These are phyloP conservation scores for Leccinum fuscescens DNA, from an alignment of 1,284 basidiomycete species.

Conservation along the genomic window DNA sequence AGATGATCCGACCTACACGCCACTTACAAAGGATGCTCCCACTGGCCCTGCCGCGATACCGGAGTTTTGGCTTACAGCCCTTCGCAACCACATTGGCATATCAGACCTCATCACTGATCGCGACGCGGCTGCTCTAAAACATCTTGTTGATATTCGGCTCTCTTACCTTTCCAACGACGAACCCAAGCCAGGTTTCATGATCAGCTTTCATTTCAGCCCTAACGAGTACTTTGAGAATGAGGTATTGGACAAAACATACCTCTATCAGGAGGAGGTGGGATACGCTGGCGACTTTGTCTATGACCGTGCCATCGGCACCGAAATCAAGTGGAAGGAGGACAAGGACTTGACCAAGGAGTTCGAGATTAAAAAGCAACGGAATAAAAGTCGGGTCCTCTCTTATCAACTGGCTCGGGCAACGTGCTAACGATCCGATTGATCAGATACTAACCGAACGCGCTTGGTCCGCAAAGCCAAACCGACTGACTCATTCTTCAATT, in stretches of 20 bases:
- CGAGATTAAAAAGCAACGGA: slow-evolving; percentile 99
- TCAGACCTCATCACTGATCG: slow-evolving; percentile 91
- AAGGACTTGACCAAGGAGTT: slow-evolving; percentile 97
- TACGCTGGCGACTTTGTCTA: slow-evolving; percentile 96
- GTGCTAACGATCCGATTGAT: slow-evolving; percentile 8
- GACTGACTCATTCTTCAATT: slow-evolving; percentile 96
- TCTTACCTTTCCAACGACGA: slow-evolving; percentile 58
- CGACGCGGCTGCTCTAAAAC: slow-evolving; percentile 77
- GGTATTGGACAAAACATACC: slow-evolving; percentile 89
- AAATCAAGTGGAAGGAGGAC: slow-evolving; percentile 97
- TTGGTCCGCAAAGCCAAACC: slow-evolving; percentile 87
- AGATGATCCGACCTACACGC: slow-evolving; percentile 64
- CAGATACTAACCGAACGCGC: slow-evolving; percentile 91
- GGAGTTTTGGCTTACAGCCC: slow-evolving; percentile 96
- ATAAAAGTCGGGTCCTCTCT: slow-evolving; percentile 74
- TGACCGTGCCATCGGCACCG: slow-evolving; percentile 86
- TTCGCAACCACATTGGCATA: slow-evolving; percentile 88
- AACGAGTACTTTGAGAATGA: slow-evolving; percentile 91
- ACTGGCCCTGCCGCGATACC: slow-evolving; percentile 59
- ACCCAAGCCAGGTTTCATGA: slow-evolving; percentile 86
- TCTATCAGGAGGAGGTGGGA: slow-evolving; percentile 92
- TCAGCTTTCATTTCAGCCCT: slow-evolving; percentile 77
- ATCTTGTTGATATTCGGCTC: slow-evolving; percentile 67
- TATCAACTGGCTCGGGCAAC: neutral
- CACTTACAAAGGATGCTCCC: slow-evolving; percentile 49